A percentile compares a stretch with the other conserved stretches of the same genome.
These are phyloP conservation scores for Solanum etuberosum DNA, from an alignment of 257 asterid species.

Conservation along the genomic window DNA sequence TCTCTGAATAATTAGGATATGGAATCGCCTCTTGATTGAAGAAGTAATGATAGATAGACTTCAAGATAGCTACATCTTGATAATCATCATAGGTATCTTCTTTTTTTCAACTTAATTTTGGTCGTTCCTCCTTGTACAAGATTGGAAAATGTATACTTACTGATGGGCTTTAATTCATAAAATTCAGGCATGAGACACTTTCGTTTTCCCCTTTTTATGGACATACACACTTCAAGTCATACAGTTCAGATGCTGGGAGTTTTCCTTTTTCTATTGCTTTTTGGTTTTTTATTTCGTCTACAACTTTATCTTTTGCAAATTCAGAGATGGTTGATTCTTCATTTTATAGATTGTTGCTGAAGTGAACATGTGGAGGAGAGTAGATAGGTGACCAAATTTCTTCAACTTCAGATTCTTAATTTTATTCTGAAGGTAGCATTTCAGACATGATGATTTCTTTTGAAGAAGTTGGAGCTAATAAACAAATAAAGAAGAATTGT, in stretches of 20 bases:
- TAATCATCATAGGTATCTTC: no score
- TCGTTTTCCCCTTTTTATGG: not conserved
- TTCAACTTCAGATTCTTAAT: not conserved
- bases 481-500: not conserved
- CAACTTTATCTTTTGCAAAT: not conserved
- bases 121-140: no score
- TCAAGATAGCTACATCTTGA: no score
- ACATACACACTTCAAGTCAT: not conserved
- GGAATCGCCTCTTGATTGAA: not conserved
- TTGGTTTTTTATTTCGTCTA: not conserved
- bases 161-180: no score
- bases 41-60: not conserved
- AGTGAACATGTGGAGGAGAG: not conserved
- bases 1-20: not conserved
- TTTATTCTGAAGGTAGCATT: not conserved
- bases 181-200: not conserved
- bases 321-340: not conserved
- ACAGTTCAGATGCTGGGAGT: not conserved
- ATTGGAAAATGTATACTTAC: no score
- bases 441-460: not conserved
- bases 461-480: not conserved
- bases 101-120: no score
- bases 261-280: not conserved
- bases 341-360: not conserved
- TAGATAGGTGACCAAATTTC: not conserved